Conservation (phyloP, 768 basidiomycete species). For the Amylocystis lapponica region DNA sequence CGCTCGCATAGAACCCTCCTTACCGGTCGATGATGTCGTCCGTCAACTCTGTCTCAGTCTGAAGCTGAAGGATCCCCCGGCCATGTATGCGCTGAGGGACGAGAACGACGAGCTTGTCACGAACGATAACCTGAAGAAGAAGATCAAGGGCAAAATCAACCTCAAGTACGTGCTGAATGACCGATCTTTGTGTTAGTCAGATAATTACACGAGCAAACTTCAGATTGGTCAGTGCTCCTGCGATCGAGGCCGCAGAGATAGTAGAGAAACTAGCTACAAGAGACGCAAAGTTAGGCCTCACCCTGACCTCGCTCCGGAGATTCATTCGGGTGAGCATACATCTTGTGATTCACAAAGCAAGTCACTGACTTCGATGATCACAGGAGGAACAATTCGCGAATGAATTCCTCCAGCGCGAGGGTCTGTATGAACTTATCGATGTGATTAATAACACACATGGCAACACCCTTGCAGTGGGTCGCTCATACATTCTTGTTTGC, state of each 20-base stretch:
- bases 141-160: conserved; percentile 72
- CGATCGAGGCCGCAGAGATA: conserved; percentile 73
- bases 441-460: conserved; percentile 65
- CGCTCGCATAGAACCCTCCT: conserved; percentile 78
- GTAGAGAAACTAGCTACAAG: conserved; percentile 58
- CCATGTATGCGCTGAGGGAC: conserved; percentile 74
- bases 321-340: conserved; percentile 56
- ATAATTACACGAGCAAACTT: background rate
- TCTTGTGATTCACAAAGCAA: background rate
- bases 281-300: conserved; percentile 59
- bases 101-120: conserved; percentile 81
- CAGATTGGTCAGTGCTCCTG: conserved; percentile 77
- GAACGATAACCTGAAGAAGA: conserved; percentile 78
- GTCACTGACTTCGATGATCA: background rate
- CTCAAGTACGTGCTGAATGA: conserved; percentile 53
- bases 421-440: conserved; percentile 63
- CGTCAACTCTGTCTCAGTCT: conserved; percentile 78
- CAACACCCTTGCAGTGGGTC: conserved; percentile 77
- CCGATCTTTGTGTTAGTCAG: background rate
- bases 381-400: conserved; percentile 84
- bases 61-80: conserved; percentile 68
- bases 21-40: conserved; percentile 81
- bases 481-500: background rate
- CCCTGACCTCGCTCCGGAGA: conserved; percentile 75
- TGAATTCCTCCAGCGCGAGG: conserved; percentile 71